Evolutionary conservation across 2,329 filamentous ascomycete species (phyloP).

Genomic region (Cercospora sp.): DNA sequence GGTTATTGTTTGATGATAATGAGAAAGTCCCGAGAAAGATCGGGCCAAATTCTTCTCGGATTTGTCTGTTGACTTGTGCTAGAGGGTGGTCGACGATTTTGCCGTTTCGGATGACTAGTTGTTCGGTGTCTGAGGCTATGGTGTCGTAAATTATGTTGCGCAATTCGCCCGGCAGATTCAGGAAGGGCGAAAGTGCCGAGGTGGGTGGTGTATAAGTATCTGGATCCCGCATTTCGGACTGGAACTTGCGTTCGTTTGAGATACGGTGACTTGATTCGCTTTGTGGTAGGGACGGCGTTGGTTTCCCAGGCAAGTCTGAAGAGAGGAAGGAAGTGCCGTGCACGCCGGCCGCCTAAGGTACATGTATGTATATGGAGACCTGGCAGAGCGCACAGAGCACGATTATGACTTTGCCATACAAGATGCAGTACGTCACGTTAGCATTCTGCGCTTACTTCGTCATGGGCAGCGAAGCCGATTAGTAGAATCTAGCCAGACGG

Average conservation of each 20-base stretch:
- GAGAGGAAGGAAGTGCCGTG: background rate
- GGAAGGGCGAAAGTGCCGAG: conserved; percentile 11
- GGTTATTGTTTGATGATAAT: background rate
- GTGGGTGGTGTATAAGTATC: background rate
- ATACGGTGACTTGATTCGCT: background rate
- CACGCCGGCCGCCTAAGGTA: background rate
- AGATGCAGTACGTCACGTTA: conserved; percentile 7
- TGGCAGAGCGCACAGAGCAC: background rate
- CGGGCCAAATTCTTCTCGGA: conserved; percentile 17
- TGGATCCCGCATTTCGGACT: no score
- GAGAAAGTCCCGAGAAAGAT: background rate
- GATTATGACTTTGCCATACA: background rate
- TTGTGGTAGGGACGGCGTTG: background rate
- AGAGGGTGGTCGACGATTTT: conserved; percentile 17
- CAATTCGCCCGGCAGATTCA: conserved; percentile 26
- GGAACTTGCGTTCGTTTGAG: no score
- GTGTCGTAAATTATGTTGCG: conserved; percentile 33
- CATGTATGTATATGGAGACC: background rate
- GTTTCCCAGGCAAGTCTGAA: background rate
- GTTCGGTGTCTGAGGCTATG: conserved; percentile 15
- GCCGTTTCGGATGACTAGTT: conserved; percentile 15
- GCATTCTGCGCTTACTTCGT: conserved; percentile 1
- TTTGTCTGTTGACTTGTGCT: conserved; percentile 16
- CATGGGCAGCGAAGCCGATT: background rate
- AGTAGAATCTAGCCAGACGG: background rate